Base-by-base conservation (phyloP, 768 basidiomycete species). In the Agaricus subrufescens region DNA sequence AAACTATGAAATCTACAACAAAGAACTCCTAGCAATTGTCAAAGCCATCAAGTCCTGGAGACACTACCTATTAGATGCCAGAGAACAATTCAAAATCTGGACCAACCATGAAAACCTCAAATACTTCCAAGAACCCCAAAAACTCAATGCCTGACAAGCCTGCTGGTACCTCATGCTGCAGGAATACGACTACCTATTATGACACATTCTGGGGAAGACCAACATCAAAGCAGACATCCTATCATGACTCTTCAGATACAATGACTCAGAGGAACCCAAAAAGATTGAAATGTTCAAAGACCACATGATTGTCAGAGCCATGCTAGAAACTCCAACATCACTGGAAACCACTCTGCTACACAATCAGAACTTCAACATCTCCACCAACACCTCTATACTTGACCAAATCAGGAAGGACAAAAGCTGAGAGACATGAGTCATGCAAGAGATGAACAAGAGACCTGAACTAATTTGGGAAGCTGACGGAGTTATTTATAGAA, bases 1-100 rank as follows among this genome's bases (percentile, higher is more conserved):
- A 3, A 81, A 82, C 59, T 82, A 82, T 60, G 67, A 75, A 19
- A 69, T 71, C 9, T 31, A 31, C 9, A 9, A 31, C 31, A 31
- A 72, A 55, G 81, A 85, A 63, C 54, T 83, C 0, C 67, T 81
- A 3, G 75, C 78, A 0, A 76, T 82, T 29, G 68, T 82, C 15
- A 31, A 64, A 31, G 67, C 39, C 5, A 3, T 40, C 4, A 40
- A 40, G n/a, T 4, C n/a, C 68, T 0, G 57, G 65, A 25, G 63
- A 26, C 68, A 69, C 49, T 56, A 61, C 38, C 51, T 68, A 4
- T 49, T 65, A 6, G 66, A 69, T 4, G 48, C 63, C 0, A 26
- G 37, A 14, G 49, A 63, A 8, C 47, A 53, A 8, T 53, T 75
- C n/a, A 61, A 66, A 46, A 61, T 77, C 39, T 57, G 65, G 52